Base-by-base conservation (phyloP, 192 early-diverging fungal genomes). In the Coemansia sp. region DNA sequence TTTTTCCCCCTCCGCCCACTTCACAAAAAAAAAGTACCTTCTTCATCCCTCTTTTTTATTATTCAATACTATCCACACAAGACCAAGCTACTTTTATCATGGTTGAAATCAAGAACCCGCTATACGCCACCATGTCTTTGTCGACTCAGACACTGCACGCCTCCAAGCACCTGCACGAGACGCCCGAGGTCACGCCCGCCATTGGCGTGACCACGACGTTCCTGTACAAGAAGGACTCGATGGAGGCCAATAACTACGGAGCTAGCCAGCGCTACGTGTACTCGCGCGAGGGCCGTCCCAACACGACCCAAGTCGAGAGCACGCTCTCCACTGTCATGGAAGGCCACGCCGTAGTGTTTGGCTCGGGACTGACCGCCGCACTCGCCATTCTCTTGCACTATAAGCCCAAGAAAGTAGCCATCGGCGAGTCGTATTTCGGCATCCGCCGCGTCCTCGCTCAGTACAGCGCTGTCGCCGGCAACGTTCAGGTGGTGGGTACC, bases 281-380 rank as follows among this genome's bases (percentile, higher is more conserved):
- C 63, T 70, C 86, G 6, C 75, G 90, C 47, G 64, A 78, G 43
- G 52, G 78, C 11, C 74, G 80, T 1, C 76, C 78, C 6, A 84
- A 73, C 7, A 60, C 72, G 16, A 70, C 80, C 46, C 75, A 90
- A 19, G 53, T 87, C 10, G 90, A 92, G 66, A 58, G 64, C 1
- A 86, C 86, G 1, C 73, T 92, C 1, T 86, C 88, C 9, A 80
- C 80, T 0, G 52, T 89, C 3, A 85, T 85, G 33, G 84, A 72
- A 53, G 88, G 82, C 63, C 75, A 87, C 53, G 89, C 90, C 6
- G 85, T 89, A 16, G 78, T 88, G 2, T 92, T 88, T 60, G 73
- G 83, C 8, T 86, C 85, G 0, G 90, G 90, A 0, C 72, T 91
- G 11, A 82, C 88, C 0, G 85, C 90, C 6, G 72, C 86, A 13